These are phyloP conservation scores for Fusarium begoniae DNA, from an alignment of 2,329 filamentous ascomycete species.

Conservation along the genomic window DNA sequence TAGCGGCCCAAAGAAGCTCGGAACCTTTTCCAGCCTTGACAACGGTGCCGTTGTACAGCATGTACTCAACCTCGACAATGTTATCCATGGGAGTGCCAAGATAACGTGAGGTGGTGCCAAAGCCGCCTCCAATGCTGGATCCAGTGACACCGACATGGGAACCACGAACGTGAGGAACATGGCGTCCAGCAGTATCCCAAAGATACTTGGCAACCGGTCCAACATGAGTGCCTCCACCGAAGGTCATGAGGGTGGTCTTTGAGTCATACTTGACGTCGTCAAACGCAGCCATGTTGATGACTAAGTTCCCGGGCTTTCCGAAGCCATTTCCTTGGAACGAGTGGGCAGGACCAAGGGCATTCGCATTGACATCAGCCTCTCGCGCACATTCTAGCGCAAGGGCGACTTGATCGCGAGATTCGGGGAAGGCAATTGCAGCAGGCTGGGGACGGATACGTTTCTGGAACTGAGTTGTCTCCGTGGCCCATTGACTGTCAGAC, in stretches of 20 bases:
- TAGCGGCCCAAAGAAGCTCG: conserved; percentile 38
- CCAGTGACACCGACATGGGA: conserved; percentile 37
- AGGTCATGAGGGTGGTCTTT: conserved; percentile 26
- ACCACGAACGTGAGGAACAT: conserved; percentile 39
- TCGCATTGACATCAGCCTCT: conserved; percentile 32
- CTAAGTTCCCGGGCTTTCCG: conserved; percentile 35
- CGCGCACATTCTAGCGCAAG: conserved; percentile 36
- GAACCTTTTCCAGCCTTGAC: conserved; percentile 31
- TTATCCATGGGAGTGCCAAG: conserved; percentile 37
- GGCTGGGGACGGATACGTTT: conserved; percentile 35
- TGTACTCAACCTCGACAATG: conserved; percentile 35
- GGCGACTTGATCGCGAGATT: conserved; percentile 33
- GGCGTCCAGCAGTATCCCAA: conserved; percentile 38
- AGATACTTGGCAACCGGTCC: conserved; percentile 37
- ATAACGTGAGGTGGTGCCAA: conserved; percentile 29
- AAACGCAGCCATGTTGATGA: conserved; percentile 40
- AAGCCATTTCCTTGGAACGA: conserved; percentile 37
- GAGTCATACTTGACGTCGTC: conserved; percentile 35
- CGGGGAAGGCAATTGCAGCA: conserved; percentile 34
- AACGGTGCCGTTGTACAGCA: conserved; percentile 40
- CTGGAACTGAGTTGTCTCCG: conserved; percentile 32
- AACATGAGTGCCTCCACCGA: conserved; percentile 38
- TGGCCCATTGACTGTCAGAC: conserved; percentile 28
- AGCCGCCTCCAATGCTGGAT: conserved; percentile 39
- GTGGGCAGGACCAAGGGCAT: conserved; percentile 36